Percentiles rank a stretch among this genome's conserved stretches.
These are phyloP conservation scores for Pestalotiopsis sp. DNA, from an alignment of 2,329 filamentous ascomycete genomes.

Conservation along the genomic window DNA sequence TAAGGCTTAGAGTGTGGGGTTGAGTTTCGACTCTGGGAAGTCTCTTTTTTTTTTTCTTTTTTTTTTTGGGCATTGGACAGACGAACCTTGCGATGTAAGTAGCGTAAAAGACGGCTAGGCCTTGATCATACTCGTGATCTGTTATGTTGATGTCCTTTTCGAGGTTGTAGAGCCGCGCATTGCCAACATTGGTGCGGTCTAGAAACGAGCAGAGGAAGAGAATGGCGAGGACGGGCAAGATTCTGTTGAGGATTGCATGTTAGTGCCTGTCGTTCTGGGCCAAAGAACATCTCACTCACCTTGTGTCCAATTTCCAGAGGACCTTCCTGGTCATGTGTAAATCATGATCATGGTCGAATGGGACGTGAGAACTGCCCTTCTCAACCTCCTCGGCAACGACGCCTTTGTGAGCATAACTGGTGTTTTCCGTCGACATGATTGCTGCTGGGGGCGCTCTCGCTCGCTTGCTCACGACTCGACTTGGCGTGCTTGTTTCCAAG, in stretches of 20 bases:
- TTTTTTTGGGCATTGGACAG: background rate
- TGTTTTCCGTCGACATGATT: constrained; percentile 8
- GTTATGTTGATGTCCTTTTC: constrained; percentile 60
- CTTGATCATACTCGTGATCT: constrained; percentile 65
- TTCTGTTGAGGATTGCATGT: constrained; percentile 38
- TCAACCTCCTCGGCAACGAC: constrained; percentile 26
- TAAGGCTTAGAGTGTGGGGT: background rate
- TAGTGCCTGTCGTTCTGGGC: background rate
- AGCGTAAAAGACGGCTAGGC: constrained; percentile 66
- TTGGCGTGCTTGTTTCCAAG: background rate
- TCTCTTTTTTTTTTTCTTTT: background rate
- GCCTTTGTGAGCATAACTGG: constrained; percentile 20
- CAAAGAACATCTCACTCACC: constrained; percentile 33
- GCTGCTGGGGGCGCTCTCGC: background rate
- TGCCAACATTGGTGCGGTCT: constrained; percentile 75
- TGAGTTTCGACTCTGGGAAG: background rate
- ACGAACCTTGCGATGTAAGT: constrained; percentile 61
- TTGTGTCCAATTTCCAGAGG: constrained; percentile 56
- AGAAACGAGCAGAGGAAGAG: constrained; percentile 67
- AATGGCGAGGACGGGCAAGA: constrained; percentile 64
- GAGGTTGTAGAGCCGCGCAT: constrained; percentile 67
- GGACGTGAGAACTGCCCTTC: constrained; percentile 19
- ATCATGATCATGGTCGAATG: constrained; percentile 18
- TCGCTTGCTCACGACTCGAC: background rate
- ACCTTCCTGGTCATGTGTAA: constrained; percentile 42